These are phyloP conservation scores for Metarhizium guizhouense DNA, from an alignment of 2,329 filamentous ascomycete genomes.

Conservation along the genomic window DNA sequence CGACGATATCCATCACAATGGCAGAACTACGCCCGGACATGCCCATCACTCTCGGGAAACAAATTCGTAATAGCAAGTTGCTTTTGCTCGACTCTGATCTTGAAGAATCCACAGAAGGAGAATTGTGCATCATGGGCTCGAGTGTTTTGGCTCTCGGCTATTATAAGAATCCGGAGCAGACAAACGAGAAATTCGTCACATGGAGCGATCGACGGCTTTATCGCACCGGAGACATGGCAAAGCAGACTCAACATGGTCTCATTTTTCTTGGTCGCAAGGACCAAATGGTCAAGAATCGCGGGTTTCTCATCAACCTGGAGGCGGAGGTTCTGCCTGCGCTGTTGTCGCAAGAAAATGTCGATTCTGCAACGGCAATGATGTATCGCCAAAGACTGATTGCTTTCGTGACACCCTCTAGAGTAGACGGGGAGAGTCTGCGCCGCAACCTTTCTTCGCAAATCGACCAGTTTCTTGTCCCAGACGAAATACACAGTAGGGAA, in stretches of 20 bases:
- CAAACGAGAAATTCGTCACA: slow-evolving; percentile 8
- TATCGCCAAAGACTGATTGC: slow-evolving; percentile 10
- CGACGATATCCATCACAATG: slow-evolving; percentile 8
- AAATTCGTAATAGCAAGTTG: background rate
- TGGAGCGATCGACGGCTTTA: slow-evolving; percentile 18
- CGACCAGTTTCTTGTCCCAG: background rate
- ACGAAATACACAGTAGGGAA: background rate
- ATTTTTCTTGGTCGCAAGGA: slow-evolving; percentile 19
- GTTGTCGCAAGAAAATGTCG: slow-evolving; percentile 8
- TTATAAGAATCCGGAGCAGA: slow-evolving; percentile 16
- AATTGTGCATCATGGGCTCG: slow-evolving; percentile 20
- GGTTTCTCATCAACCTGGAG: slow-evolving; percentile 26
- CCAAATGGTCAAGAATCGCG: slow-evolving; percentile 22
- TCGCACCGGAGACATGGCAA: slow-evolving; percentile 25
- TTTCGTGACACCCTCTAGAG: slow-evolving; percentile 1
- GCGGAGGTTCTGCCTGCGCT: slow-evolving; percentile 20
- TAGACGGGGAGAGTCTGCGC: background rate
- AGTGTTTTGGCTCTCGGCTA: slow-evolving; percentile 30
- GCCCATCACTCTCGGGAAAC: background rate
- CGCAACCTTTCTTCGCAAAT: background rate
- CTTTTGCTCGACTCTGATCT: background rate
- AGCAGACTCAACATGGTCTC: slow-evolving; percentile 8
- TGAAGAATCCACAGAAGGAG: slow-evolving; percentile 5
- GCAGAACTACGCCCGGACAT: slow-evolving; percentile 4
- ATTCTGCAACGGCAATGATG: slow-evolving; percentile 13